Conservation (phyloP, 495 filamentous ascomycete species). For the Trichoderma erinaceum region DNA sequence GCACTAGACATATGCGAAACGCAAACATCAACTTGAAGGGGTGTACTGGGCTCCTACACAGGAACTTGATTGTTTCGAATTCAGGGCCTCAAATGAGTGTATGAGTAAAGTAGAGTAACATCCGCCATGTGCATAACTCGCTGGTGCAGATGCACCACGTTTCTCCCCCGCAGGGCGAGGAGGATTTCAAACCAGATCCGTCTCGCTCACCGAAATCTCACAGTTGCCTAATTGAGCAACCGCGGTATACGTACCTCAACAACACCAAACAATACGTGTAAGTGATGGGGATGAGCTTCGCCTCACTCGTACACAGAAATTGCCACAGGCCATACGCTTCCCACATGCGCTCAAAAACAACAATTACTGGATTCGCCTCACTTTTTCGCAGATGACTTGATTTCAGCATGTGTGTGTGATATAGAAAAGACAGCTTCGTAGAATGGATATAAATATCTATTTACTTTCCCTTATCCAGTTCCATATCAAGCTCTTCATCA, state of each 20-base stretch:
- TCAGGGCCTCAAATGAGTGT: not conserved
- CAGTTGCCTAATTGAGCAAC: not conserved
- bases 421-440: not conserved
- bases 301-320: not conserved
- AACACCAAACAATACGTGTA: not conserved
- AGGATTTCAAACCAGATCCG: not conserved
- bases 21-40: no score
- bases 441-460: not conserved
- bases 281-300: not conserved
- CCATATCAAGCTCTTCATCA: not conserved
- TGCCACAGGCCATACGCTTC: not conserved
- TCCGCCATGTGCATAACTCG: not conserved
- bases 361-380: no score
- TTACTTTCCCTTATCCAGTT: not conserved
- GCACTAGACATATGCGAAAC: no score
- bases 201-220: constrained; percentile 1
- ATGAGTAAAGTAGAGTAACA: not conserved
- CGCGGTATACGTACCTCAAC: not conserved
- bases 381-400: no score
- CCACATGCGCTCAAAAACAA: no score
- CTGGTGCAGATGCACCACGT: not conserved
- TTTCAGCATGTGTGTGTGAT: no score
- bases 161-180: not conserved
- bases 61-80: not conserved
- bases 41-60: no score